Base-by-base conservation (phyloP, 78 protist species). In the Dictyostelium brefeldianum region DNA sequence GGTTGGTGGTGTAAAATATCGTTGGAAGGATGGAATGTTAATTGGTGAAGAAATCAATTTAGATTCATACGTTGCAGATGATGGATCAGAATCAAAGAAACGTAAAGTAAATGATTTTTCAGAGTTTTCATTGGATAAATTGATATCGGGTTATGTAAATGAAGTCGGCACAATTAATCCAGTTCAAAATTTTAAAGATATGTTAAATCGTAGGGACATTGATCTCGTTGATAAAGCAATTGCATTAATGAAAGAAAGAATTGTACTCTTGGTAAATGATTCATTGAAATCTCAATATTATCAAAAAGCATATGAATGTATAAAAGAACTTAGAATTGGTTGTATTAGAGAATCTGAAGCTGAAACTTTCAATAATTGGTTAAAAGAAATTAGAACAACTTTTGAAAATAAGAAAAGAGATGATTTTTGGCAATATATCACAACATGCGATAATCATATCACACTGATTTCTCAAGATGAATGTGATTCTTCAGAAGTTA, bases 81-180 rank as follows among this genome's bases (percentile, higher is more conserved):
- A 81, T 47, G 85, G 73, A 14, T 41, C 62, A 3, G 78, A 53
- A 18, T 46, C 29, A 3, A 80, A 84, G 82, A 78, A 81, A 27
- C 46, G 96, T 46, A 94, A 89, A 80, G 75, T 65, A 3, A 89
- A 92, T 57, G 92, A 89, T 20, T 56, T 71, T 22, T 83, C 89
- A n/a, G 89, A 78, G n/a, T 80, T 47, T 47, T 83, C 89, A 18
- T 50, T 85, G 36, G 83, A 85, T 56, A 75, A 81, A 27, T 29
- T 94, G 36, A 73, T 81, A 10, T 70, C 89, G 3, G 83, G 89
- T 15, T 84, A 71, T 31, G 95, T 95, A 50, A 75, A 83, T n/a
- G 85, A 81, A 18, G 97, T 95, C 47, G 97, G 97, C 8, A 81
- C 97, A 3, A 74, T 90, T 27, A 87, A 89, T n/a, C 97, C 97